phyloP scores from a whole-genome alignment of 257 asterid genomes.

The Rhazya stricta region DNA sequence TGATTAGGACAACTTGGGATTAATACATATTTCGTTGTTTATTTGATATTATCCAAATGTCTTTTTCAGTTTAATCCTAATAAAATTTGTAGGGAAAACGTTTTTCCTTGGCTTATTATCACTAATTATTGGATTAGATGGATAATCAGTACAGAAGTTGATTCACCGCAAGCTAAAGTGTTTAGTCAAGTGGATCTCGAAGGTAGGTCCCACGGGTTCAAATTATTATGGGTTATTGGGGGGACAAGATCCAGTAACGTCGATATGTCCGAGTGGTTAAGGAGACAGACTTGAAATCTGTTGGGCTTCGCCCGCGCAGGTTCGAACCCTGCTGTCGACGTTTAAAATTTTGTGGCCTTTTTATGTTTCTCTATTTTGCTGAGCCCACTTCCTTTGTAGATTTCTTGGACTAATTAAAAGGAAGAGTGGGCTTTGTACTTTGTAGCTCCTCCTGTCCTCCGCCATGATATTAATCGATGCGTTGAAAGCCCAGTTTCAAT shows the following conservation, averaged over 20 bases:
- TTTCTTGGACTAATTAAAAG: too few relatives aligned
- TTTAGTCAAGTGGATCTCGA: too few relatives aligned
- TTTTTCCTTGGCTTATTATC: background rate
- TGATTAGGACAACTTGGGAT: background rate
- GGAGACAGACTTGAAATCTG: constrained; percentile 49
- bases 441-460: too few relatives aligned
- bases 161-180: too few relatives aligned
- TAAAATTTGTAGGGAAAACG: background rate
- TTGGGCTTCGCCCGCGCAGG: constrained; percentile 49
- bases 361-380: background rate
- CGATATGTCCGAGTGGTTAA: constrained; percentile 56
- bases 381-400: background rate
- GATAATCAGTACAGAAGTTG: too few relatives aligned
- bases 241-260: too few relatives aligned
- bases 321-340: constrained; percentile 38
- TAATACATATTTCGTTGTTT: background rate
- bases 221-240: too few relatives aligned
- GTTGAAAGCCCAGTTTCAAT: too few relatives aligned
- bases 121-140: background rate
- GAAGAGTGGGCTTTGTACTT: too few relatives aligned
- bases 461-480: too few relatives aligned
- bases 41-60: background rate
- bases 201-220: too few relatives aligned
- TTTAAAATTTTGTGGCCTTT: too few relatives aligned
- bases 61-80: background rate